Conservation (phyloP, 2,329 filamentous ascomycete species). For the Hawksworthiomyces lignivorus region DNA sequence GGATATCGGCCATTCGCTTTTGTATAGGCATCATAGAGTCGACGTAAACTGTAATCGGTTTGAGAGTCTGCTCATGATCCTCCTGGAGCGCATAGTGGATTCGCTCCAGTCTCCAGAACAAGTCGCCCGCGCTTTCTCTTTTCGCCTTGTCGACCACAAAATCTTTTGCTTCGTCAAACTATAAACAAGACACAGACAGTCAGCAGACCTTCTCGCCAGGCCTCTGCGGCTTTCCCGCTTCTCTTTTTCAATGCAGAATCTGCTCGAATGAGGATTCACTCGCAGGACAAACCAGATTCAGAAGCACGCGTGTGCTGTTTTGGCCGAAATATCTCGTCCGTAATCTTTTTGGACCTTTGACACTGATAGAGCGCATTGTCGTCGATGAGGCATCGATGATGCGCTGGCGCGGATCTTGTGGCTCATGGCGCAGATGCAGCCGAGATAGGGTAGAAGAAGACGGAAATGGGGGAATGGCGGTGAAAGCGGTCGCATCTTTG, state of each 20-base stretch:
- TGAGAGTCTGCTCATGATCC: constrained; percentile 37
- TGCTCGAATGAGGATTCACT: no score
- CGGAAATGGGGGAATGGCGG: constrained; percentile 11
- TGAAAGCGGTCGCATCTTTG: constrained; percentile 21
- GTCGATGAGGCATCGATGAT: constrained; percentile 20
- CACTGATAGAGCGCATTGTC: constrained; percentile 42
- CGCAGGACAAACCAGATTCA: constrained; percentile 41
- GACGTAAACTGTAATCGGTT: constrained; percentile 48
- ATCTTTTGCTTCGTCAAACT: constrained; percentile 48
- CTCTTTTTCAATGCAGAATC: neutral
- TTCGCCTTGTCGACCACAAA: constrained; percentile 37
- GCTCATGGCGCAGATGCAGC: constrained; percentile 15
- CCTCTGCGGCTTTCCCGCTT: no score
- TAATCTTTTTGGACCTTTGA: constrained; percentile 39
- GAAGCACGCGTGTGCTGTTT: constrained; percentile 42
- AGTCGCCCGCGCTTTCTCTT: constrained; percentile 32
- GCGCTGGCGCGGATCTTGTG: constrained; percentile 1
- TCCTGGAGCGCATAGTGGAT: constrained; percentile 41
- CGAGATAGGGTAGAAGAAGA: constrained; percentile 16
- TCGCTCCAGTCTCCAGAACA: constrained; percentile 37
- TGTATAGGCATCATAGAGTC: constrained; percentile 51
- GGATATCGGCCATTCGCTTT: constrained; percentile 50
- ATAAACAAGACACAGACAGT: no score
- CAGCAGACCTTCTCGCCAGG: no score
- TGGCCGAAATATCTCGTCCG: constrained; percentile 46